These are phyloP conservation scores for Penicillium silybi DNA, from an alignment of 495 filamentous ascomycete species.

Conservation along the genomic window DNA sequence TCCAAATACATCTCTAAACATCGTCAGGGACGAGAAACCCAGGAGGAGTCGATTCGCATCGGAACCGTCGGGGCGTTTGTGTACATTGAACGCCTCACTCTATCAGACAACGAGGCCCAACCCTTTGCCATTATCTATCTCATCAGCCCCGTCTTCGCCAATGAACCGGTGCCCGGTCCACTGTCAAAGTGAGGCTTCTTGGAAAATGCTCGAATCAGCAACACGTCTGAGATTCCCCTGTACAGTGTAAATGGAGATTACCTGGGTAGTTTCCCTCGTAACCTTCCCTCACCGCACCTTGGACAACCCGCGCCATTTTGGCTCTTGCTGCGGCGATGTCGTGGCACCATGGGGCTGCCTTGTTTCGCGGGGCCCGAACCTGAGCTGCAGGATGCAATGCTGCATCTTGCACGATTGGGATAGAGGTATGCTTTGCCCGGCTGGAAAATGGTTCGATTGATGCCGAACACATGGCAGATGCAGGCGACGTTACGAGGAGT, in stretches of 20 bases:
- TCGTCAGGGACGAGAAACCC: neutral
- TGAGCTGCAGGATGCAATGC: conserved; percentile 15
- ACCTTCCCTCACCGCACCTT: conserved; percentile 10
- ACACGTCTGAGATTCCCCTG: neutral
- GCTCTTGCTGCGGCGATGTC: conserved; percentile 33
- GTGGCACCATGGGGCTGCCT: conserved; percentile 37
- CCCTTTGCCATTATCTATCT: conserved; percentile 24
- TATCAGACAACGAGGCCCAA: conserved; percentile 33
- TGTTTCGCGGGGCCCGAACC: conserved; percentile 16
- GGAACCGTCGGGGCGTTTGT: conserved; percentile 19
- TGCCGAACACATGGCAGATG: conserved; percentile 18
- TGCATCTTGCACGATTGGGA: conserved; percentile 23
- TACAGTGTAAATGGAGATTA: neutral
- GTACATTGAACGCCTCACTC: conserved; percentile 35
- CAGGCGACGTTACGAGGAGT: neutral
- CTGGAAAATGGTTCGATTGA: neutral
- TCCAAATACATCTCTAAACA: neutral
- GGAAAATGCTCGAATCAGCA: conserved; percentile 11
- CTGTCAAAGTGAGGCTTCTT: conserved; percentile 27
- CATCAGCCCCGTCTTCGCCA: neutral
- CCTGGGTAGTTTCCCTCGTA: neutral
- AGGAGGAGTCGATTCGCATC: conserved; percentile 11
- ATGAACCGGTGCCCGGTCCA: conserved; percentile 2
- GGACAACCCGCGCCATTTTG: conserved; percentile 23
- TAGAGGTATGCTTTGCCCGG: neutral